A percentile compares a stretch with the other conserved stretches of the same genome.
These are phyloP conservation scores for Phytophthora aleatoria DNA, from an alignment of 352 stramenopile genomes.

Conservation along the genomic window DNA sequence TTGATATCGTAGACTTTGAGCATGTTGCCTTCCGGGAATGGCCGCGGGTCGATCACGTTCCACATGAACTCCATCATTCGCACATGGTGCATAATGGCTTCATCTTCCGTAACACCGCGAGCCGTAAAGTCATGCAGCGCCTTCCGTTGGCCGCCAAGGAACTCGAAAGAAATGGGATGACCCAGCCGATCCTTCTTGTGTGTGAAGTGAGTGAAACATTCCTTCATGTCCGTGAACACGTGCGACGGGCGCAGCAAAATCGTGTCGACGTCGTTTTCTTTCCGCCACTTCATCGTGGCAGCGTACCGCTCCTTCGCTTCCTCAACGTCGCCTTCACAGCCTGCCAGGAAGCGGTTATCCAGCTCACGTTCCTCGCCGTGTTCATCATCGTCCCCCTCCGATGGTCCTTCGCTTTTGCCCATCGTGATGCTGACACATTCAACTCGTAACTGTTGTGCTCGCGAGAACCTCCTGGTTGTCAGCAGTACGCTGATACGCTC, in stretches of 20 bases:
- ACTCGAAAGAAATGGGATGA: constrained; percentile 62
- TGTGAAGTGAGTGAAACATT: constrained; percentile 57
- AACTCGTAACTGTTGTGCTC: constrained; percentile 39
- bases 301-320: constrained; percentile 69
- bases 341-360: constrained; percentile 66
- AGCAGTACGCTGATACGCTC: constrained; percentile 57
- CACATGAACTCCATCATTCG: constrained; percentile 76
- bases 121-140: constrained; percentile 59
- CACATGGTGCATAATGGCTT: constrained; percentile 68
- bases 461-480: constrained; percentile 54
- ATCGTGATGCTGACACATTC: constrained; percentile 48
- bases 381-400: constrained; percentile 28
- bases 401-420: constrained; percentile 48
- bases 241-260: constrained; percentile 62
- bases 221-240: constrained; percentile 70
- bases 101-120: constrained; percentile 58
- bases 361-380: constrained; percentile 49
- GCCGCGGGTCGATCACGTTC: constrained; percentile 65
- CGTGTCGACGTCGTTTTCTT: constrained; percentile 71
- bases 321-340: constrained; percentile 70
- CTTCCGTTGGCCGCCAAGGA: constrained; percentile 65
- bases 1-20: constrained; percentile 80
- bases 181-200: constrained; percentile 75
- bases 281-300: constrained; percentile 67
- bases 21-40: constrained; percentile 65